Evolutionary conservation across 257 asterid genomes (phyloP).

Genomic region (Jacaranda copaia): DNA sequence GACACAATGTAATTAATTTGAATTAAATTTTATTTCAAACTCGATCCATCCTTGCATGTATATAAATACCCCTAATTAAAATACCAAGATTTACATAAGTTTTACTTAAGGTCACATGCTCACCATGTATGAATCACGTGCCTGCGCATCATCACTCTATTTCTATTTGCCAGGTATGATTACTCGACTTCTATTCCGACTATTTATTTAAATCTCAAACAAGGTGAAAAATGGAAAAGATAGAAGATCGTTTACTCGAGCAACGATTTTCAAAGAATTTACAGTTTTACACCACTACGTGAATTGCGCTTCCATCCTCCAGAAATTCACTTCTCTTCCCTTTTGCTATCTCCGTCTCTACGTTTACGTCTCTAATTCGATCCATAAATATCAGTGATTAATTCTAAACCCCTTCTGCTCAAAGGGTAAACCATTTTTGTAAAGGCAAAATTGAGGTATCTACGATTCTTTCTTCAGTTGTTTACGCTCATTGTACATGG

Average conservation of each 20-base stretch:
- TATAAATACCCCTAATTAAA: no score
- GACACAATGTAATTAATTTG: no score
- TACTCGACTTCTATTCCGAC: slow-evolving; percentile 12
- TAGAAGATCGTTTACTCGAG: background rate
- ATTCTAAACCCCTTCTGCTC: slow-evolving; percentile 31
- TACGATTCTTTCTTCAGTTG: slow-evolving; percentile 22
- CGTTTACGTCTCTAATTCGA: slow-evolving; percentile 36
- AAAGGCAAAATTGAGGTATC: slow-evolving; percentile 40
- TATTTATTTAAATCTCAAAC: background rate
- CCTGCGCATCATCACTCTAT: slow-evolving; percentile 34
- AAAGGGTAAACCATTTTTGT: slow-evolving; percentile 9
- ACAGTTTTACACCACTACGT: slow-evolving; percentile 27
- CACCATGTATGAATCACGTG: slow-evolving; percentile 11
- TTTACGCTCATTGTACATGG: slow-evolving; percentile 17
- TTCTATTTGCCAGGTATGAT: slow-evolving; percentile 35
- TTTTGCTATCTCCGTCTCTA: slow-evolving; percentile 8
- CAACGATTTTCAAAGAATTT: background rate
- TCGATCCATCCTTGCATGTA: no score
- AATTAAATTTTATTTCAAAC: no score
- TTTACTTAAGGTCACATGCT: slow-evolving; percentile 32
- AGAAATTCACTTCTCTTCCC: slow-evolving; percentile 16
- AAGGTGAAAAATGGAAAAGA: background rate
- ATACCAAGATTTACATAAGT: background rate
- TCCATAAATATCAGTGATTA: slow-evolving; percentile 29
- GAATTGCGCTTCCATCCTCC: slow-evolving; percentile 35